Evolutionary conservation across 2,329 filamentous ascomycete species (phyloP).

Genomic region (Sporothrix mexicana): DNA sequence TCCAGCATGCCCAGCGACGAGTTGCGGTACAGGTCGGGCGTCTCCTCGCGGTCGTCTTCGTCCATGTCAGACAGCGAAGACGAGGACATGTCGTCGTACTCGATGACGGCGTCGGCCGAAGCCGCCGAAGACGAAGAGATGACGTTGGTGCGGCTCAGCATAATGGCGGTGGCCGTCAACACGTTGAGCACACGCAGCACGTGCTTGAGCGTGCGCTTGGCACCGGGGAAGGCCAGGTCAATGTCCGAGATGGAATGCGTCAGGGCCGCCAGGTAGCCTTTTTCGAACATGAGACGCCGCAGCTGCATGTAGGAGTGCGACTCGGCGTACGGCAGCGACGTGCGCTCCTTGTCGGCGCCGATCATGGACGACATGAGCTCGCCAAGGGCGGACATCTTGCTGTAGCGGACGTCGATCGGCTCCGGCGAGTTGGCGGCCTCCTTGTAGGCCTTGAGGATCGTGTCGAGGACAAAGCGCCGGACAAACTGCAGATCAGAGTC

Average conservation of each 20-base stretch:
- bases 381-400: slow-evolving; percentile 82
- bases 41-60: slow-evolving; percentile 85
- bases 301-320: slow-evolving; percentile 77
- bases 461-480: slow-evolving; percentile 92
- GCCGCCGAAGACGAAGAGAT: slow-evolving; percentile 60
- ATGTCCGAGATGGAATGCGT: slow-evolving; percentile 94
- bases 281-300: slow-evolving; percentile 96
- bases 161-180: slow-evolving; percentile 84
- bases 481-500: slow-evolving; percentile 89
- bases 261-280: slow-evolving; percentile 87
- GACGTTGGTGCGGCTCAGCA: slow-evolving; percentile 81
- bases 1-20: slow-evolving; percentile 96
- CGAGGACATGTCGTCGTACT: slow-evolving; percentile 85
- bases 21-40: slow-evolving; percentile 94
- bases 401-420: slow-evolving; percentile 82
- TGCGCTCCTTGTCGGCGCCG: slow-evolving; percentile 76
- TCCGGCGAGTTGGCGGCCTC: slow-evolving; percentile 82
- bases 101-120: slow-evolving; percentile 70
- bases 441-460: slow-evolving; percentile 88
- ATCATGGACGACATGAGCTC: slow-evolving; percentile 95
- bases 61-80: slow-evolving; percentile 86
- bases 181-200: slow-evolving; percentile 89
- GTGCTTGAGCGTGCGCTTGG: slow-evolving; percentile 94
- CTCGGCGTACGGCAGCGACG: slow-evolving; percentile 50
- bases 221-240: slow-evolving; percentile 90